phyloP scores from a whole-genome alignment of 2,329 filamentous ascomycete species.

The Colletotrichum cordylinicola region DNA sequence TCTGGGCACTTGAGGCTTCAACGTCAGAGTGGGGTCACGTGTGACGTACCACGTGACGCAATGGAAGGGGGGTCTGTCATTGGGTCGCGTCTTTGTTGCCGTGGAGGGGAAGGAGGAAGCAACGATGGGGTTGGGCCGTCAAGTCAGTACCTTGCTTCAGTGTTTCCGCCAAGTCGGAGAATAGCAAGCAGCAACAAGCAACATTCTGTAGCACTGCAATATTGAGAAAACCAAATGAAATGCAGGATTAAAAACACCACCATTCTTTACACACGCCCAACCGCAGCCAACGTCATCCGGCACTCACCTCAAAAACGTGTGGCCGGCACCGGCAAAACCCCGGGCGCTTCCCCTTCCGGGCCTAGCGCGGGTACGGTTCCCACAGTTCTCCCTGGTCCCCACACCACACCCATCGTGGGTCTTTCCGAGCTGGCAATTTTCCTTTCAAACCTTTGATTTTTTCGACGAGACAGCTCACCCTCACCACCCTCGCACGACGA shows the following conservation, averaged over 20 bases:
- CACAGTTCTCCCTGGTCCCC: conserved; percentile 19
- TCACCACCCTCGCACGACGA: conserved; percentile 22
- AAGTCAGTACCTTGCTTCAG: neutral
- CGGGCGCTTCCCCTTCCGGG: neutral
- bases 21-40: conserved; percentile 9
- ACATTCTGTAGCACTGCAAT: neutral
- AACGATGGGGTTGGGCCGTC: neutral
- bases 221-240: neutral
- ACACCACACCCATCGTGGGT: conserved; percentile 20
- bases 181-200: neutral
- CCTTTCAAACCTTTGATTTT: conserved; percentile 26
- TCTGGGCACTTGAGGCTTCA: neutral
- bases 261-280: neutral
- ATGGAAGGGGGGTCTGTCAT: neutral
- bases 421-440: conserved; percentile 26
- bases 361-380: neutral
- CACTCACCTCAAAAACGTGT: conserved; percentile 11
- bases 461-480: conserved; percentile 24
- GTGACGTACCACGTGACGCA: conserved; percentile 14
- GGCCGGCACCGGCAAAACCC: conserved; percentile 20
- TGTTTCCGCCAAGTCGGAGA: neutral
- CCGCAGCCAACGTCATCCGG: conserved; percentile 16
- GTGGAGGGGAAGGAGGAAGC: neutral
- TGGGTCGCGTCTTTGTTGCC: neutral
- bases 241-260: neutral